A percentile compares a stretch with the other conserved stretches of the same genome.
Conservation (phyloP, 176 grass and related monocot genomes). For the Calamus simplicifolius region DNA sequence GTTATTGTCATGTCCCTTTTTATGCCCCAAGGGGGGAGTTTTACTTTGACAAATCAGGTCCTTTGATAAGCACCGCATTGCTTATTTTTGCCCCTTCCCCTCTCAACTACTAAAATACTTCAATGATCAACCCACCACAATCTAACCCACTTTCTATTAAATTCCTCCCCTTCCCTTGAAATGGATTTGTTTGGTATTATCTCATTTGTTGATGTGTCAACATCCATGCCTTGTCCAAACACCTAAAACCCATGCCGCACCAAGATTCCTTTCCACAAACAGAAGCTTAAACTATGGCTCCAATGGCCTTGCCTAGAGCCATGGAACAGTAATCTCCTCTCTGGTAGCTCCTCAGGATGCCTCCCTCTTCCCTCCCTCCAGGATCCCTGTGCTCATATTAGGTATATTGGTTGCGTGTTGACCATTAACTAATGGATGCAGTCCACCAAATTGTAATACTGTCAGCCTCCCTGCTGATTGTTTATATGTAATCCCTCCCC, state of each 20-base stretch:
- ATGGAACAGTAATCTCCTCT: no score
- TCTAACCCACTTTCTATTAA: constrained; percentile 5
- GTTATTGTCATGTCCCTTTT: not conserved
- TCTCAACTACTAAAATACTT: constrained; percentile 9
- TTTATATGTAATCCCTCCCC: no score
- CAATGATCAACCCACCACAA: not conserved
- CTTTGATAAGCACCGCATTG: not conserved
- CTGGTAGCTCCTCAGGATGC: no score
- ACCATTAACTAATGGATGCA: no score
- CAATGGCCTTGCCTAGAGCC: no score
- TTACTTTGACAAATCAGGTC: not conserved
- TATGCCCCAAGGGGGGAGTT: not conserved
- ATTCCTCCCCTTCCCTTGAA: not conserved
- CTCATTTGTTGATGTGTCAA: constrained; percentile 41
- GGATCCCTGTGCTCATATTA: no score
- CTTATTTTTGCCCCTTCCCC: not conserved
- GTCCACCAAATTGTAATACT: no score
- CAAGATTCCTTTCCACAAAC: constrained; percentile 27
- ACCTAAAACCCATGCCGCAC: constrained; percentile 34
- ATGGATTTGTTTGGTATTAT: not conserved
- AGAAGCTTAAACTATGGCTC: not conserved
- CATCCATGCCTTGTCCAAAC: constrained; percentile 50
- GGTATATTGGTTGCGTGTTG: no score
- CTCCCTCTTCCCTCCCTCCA: no score
- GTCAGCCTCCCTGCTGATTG: no score